A percentile compares a stretch with the other conserved stretches of the same genome.
Conservation (phyloP, 139 green algal species). For the Pedinophyceae sp. region DNA sequence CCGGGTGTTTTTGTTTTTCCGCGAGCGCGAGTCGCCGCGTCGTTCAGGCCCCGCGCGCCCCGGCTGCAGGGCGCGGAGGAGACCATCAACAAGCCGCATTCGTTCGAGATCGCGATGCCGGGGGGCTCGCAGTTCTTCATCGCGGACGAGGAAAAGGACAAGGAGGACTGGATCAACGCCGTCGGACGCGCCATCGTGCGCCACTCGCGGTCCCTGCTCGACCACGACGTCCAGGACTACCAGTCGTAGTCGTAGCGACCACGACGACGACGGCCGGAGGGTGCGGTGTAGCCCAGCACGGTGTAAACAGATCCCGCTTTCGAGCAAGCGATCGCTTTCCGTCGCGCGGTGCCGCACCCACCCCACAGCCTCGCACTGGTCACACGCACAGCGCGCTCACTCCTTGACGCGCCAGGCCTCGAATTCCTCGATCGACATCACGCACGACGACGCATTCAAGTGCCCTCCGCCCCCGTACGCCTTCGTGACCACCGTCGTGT, state of each 20-base stretch:
- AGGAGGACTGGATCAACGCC: conserved; percentile 99
- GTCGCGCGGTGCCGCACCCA: too few species aligned
- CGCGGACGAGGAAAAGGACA: conserved; percentile 40
- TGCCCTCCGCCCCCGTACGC: conserved; percentile 32
- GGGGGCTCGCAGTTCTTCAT: conserved; percentile 82
- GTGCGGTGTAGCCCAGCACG: too few species aligned
- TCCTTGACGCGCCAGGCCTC: conserved; percentile 11
- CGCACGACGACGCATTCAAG: conserved; percentile 22
- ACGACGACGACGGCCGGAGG: too few species aligned
- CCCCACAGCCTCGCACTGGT: too few species aligned
- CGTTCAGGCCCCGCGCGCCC: too few species aligned
- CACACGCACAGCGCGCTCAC: too few species aligned
- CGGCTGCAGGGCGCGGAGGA: conserved; percentile 92
- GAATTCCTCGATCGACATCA: conserved; percentile 11
- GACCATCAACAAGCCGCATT: conserved; percentile 77
- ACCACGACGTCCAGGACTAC: too few species aligned
- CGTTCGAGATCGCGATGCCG: conserved; percentile 89
- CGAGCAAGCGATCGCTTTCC: too few species aligned
- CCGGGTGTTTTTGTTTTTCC: too few species aligned
- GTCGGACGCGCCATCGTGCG: conserved; percentile 90
- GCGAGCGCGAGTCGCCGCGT: too few species aligned
- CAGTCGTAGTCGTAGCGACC: too few species aligned
- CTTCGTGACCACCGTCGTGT: conserved; percentile 18
- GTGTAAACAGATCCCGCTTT: too few species aligned
- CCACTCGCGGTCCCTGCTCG: conserved; percentile 37